phyloP scores from a whole-genome alignment of 2,329 filamentous ascomycete species.

The Zymoseptoria passerinii region DNA sequence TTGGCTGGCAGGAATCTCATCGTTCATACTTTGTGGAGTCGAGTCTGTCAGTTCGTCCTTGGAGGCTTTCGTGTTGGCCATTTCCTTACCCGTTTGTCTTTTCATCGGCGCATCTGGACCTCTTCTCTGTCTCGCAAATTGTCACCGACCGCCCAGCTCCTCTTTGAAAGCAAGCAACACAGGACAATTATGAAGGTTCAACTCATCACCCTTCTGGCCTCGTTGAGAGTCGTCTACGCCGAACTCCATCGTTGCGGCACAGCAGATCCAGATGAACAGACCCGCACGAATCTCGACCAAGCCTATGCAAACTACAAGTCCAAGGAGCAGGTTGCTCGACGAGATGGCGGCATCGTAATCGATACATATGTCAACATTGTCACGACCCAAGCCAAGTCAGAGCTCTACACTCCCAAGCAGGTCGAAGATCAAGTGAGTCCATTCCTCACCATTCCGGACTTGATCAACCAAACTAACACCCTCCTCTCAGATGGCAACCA shows the following conservation, averaged over 20 bases:
- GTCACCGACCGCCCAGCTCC: background rate
- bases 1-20: background rate
- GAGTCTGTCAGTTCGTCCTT: too few relatives aligned
- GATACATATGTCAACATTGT: conserved; percentile 36
- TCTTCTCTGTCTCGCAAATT: background rate
- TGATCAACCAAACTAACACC: background rate
- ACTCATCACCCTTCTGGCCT: conserved; percentile 6
- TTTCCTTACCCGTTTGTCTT: background rate
- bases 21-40: background rate
- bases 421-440: conserved; percentile 17
- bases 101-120: background rate
- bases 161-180: background rate
- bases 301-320: conserved; percentile 7
- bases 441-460: background rate
- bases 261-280: conserved; percentile 9
- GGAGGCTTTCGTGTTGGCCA: background rate
- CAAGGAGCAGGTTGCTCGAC: conserved; percentile 1
- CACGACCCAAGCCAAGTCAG: conserved; percentile 26
- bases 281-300: conserved; percentile 13
- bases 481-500: conserved; percentile 3
- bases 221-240: conserved; percentile 9
- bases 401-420: conserved; percentile 29
- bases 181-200: conserved; percentile 9
- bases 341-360: conserved; percentile 4
- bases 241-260: conserved; percentile 16